phyloP scores from a whole-genome alignment of 225 moss, liverwort and hornwort genomes.

The Anthoceros angustus region DNA sequence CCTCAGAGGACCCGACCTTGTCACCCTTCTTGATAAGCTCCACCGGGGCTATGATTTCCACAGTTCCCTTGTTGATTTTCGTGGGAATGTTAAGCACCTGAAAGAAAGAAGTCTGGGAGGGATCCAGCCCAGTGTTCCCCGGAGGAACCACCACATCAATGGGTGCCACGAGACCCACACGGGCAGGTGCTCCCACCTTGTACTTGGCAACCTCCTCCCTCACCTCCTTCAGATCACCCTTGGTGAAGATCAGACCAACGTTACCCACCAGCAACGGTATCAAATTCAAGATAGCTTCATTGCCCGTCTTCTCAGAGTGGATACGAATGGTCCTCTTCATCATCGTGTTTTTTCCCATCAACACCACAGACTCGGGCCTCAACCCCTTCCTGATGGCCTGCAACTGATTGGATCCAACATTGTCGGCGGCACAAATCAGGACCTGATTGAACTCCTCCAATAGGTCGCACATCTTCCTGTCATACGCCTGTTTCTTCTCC shows the following conservation, averaged over 20 bases:
- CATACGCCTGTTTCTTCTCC: conserved; percentile 72
- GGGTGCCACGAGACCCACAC: conserved; percentile 80
- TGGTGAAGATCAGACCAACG: conserved; percentile 88
- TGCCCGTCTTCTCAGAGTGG: conserved; percentile 61
- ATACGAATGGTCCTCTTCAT: conserved; percentile 87
- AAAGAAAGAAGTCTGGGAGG: conserved; percentile 84
- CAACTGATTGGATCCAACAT: conserved; percentile 83
- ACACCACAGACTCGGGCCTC: conserved; percentile 68
- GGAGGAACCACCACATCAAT: conserved; percentile 91
- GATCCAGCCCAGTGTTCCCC: conserved; percentile 82
- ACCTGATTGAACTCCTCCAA: conserved; percentile 71
- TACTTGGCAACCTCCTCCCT: conserved; percentile 76
- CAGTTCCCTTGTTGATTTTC: conserved; percentile 97
- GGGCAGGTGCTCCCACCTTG: conserved; percentile 90
- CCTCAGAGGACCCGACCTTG: conserved; percentile 87
- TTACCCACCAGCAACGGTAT: conserved; percentile 72
- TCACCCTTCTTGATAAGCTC: conserved; percentile 81
- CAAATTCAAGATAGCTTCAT: conserved; percentile 38
- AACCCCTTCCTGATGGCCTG: conserved; percentile 74
- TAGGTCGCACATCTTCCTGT: conserved; percentile 68
- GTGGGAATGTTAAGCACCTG: conserved; percentile 96
- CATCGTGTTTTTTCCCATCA: conserved; percentile 99
- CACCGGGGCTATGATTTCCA: conserved; percentile 86
- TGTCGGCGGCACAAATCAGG: conserved; percentile 67
- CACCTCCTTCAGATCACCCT: conserved; percentile 88